Evolutionary conservation across 768 basidiomycete species (phyloP), one percentile per base, ranked within the genome.

Genomic region (Imleria badia): DNA sequence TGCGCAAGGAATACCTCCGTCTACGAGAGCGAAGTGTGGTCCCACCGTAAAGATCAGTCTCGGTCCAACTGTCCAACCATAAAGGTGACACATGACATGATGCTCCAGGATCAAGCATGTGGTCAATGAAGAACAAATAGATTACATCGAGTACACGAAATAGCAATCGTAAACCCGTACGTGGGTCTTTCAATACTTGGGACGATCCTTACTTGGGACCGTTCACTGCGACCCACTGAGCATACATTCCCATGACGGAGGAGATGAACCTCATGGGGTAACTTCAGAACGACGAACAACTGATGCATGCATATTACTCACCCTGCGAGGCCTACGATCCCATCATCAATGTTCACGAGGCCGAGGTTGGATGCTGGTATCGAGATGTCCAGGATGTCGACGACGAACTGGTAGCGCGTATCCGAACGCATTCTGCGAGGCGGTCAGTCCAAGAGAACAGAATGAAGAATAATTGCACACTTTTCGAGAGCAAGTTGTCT

Each of bases 311-410:
- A 43, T 66, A 44, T 56, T 12, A 73, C 81, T 64, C 56, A 96
- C 92, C 96, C 97, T 59, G 91, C 79, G 54, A 91, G 76, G 51
- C 97, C 96, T 29, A 96, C 73, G 19, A 83, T 65, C 23, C 96
- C 95, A 56, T 98, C 97, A 66, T 88, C 92, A 60, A 95, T 62
- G 60, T 81, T 80, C 58, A 86, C 78, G 48, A 90, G 74, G 15
- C 88, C 91, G 38, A 94, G 79, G 54, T 81, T 87, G 19, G 87
- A 86, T 8, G 93, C 89, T 6, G 97, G 97, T 63, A 95, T 84
- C 85, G 88, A 95, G 54, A 94, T 72, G 68, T 99, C 97, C 54
- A 94, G 76, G 19, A 83, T 65, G 69, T 99, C 97, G 55, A 91
- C 84, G 51, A 87, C 73, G 61, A 98, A 81, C 71, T 98, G 97